Conservation (phyloP, 2,329 filamentous ascomycete species). For the Cladosporium halotolerans region DNA sequence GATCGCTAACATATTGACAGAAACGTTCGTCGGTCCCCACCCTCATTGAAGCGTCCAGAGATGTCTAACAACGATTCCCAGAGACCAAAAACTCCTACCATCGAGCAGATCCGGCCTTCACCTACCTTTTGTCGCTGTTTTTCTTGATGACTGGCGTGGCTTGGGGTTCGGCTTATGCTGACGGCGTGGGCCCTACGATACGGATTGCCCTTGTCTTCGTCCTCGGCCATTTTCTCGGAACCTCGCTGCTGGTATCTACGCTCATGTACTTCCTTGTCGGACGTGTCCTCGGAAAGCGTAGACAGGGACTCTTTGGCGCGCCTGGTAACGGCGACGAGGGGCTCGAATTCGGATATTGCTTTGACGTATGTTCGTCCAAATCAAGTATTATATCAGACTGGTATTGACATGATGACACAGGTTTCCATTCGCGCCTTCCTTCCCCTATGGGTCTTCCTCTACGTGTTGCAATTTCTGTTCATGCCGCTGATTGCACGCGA, state of each 20-base stretch:
- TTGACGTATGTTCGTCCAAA: conserved; percentile 48
- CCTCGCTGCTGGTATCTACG: conserved; percentile 54
- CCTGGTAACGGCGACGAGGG: conserved; percentile 48
- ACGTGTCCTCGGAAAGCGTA: conserved; percentile 51
- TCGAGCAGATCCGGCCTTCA: conserved; percentile 62
- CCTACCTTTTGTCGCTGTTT: conserved; percentile 63
- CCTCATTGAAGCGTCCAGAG: not conserved
- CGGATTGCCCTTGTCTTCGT: conserved; percentile 44
- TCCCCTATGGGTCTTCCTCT: conserved; percentile 60
- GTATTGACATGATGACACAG: conserved; percentile 26
- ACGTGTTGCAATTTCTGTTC: conserved; percentile 61
- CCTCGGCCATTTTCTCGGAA: conserved; percentile 55
- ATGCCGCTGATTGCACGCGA: conserved; percentile 54
- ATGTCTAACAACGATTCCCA: conserved; percentile 12
- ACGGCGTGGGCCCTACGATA: conserved; percentile 37
- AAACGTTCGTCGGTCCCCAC: conserved; percentile 23
- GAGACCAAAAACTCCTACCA: conserved; percentile 67
- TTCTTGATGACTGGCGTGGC: conserved; percentile 46
- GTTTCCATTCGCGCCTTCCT: conserved; percentile 62
- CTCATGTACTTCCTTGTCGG: conserved; percentile 60
- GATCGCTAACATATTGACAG: conserved; percentile 14
- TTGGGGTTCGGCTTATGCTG: conserved; percentile 55
- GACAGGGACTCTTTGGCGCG: conserved; percentile 54
- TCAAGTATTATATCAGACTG: not conserved
- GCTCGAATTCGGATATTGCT: conserved; percentile 65